Evolutionary conservation across 2,329 filamentous ascomycete species (phyloP), one percentile per base, ranked within the genome.

Genomic region (Sodiomyces alkalinus): DNA sequence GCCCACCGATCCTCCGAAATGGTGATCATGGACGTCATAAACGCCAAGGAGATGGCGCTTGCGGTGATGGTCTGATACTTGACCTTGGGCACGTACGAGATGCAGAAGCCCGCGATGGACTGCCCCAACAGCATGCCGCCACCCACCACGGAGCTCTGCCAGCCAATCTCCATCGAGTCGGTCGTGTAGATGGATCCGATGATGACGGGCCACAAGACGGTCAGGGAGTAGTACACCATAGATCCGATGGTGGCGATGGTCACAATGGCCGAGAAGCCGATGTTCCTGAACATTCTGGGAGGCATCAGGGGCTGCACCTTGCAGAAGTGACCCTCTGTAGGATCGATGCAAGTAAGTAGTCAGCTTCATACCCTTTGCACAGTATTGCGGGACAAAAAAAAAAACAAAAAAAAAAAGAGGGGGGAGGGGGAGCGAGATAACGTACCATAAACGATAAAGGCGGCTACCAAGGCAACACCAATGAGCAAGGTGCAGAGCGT

Each of bases 211-310:
- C 57, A 60, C 9, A 62, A 47, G 9, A 58, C 46, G 6, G 49
- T 56, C 32, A 63, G 41, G 9, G 47, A 49, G 41, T 56, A 62
- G 41, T 57, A 64, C 6, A 60, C 43, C 49, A 58, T 57, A 18
- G 52, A 52, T n/a, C 48, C 52, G 26, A 58, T 47, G 5, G 48
- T 47, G 2, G 53, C 56, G 24, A 50, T 44, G 19, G 45, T 36
- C 19, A 58, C 47, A 27, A 59, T 47, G 27, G 51, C 55, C 19
- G 51, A 41, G 35, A 52, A 61, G 1, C 49, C 48, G 4, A 46
- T 34, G 30, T 59, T 53, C 22, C 41, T 45, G 45, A 62, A 58
- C 27, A 64, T 44, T n/a, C 45, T 45, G 3, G 48, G 48, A 2
- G 58, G 56, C 39, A 62, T 53, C 3, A 63, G 40, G 6, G 57